Evolutionary conservation across 352 stramenopile genomes (phyloP), one percentile per base, ranked within the genome.

Genomic region (Peronospora belbahrii): DNA sequence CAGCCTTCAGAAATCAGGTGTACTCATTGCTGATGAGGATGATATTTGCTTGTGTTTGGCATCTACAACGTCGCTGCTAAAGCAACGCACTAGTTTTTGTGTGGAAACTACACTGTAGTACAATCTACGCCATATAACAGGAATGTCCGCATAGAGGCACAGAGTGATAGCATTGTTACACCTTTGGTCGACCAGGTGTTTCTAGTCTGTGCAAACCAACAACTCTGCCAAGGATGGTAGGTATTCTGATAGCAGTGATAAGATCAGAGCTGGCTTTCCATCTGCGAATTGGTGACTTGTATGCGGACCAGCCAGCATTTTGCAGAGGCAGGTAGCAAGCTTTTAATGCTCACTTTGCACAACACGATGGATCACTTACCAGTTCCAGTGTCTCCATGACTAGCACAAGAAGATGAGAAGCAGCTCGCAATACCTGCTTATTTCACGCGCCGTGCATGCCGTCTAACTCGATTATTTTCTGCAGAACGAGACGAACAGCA

Each of bases 281-380:
- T 85, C 80, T 15, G 62, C 70, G 13, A 81, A 67, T 40, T 87
- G n/a, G 76, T 30, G 78, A 86, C 35, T 57, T 84, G 34, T 62
- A 90, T 9, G 58, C 73, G 0, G 82, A 93, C 27, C 79, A 89
- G 41, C 45, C 90, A 3, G 82, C 82, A 2, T n/a, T 90, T 93
- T 49, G 82, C 82, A 0, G 82, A 93, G 47, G 78, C 89, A 43
- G 74, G 73, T 13, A 70, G 66, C 9, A 93, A 88, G 45, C 44
- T 83, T 10, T 67, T 91, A 25, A 55, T 93, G 4, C 82, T 79
- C 6, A 49, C 88, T 24, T 46, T 92, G 43, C 30, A 14, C 55
- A 36, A 31, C 22, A 35, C 17, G 47, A 57, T 37, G 27, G 46
- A 23, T 52, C 44, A 48, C 49, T 54, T 40, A 61, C 44, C 17